Evolutionary conservation across 2,329 filamentous ascomycete species (phyloP), one percentile per base, ranked within the genome.

Genomic region (Botrytis fabae): DNA sequence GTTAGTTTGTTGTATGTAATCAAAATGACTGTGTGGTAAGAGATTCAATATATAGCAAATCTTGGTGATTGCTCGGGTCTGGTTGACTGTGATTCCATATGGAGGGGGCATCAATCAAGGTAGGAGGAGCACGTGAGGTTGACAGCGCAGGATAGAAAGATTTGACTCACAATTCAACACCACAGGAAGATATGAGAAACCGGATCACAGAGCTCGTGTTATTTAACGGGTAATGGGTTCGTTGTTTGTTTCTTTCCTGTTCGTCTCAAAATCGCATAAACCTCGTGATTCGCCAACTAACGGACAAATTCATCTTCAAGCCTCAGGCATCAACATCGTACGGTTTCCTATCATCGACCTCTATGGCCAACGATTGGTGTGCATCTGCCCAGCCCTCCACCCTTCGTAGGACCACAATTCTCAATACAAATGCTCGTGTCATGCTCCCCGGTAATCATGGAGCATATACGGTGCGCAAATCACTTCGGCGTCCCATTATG

Each of bases 381-480:
- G 28, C 35, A 57, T 42, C 38, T 68, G 32, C 32, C 64, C 40
- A 54, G 46, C n/a, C 64, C 64, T 68, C 25, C 38, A 69, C 48
- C 35, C 59, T 72, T 59, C 48, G 60, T 35, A 72, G 70, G 70
- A 60, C 51, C 51, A 72, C 51, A 60, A 18, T n/a, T 44, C 40
- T 44, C 16, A 60, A 54, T 68, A 38, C 63, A 69, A 59, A 46
- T 46, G 59, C 38, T 62, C 44, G 57, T 73, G 80, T 79, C 78
- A 82, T 82, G 81, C 79, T 79, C 75, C 74, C 73, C 75, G 74
- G 80, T 68, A 76, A 78, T 72, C 73, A 82, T 82, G 81, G 81
- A 75, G 80, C 78, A 78, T 78, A 77, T 75, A 78, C 76, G 76
- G 60, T 80, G 76, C 74, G 75, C 66, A 78, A 77, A 70, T 73